Evolutionary conservation across 2,329 filamentous ascomycete species (phyloP).

Genomic region (Pleoardoris graminearum): DNA sequence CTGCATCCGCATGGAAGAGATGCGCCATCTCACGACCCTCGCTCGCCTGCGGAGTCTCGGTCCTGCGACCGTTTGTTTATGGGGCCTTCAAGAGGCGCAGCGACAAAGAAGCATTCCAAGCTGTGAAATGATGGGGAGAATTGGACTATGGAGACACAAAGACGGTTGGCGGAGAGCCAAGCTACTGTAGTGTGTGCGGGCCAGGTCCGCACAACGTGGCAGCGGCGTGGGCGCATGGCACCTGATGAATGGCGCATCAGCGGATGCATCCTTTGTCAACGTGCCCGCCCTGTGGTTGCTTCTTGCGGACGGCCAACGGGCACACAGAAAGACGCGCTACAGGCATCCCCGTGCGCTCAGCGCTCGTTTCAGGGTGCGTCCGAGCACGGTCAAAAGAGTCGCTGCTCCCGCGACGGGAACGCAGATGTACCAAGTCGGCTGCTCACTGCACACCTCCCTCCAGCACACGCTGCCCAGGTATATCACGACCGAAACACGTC

Average conservation of each 20-base stretch:
- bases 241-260: too few species aligned
- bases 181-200: background rate
- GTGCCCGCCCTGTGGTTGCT: background rate
- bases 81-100: background rate
- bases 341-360: background rate
- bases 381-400: slow-evolving; percentile 2
- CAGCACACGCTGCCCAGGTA: background rate
- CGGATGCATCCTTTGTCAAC: too few species aligned
- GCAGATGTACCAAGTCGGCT: background rate
- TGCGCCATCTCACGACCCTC: background rate
- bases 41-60: background rate
- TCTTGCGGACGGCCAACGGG: background rate
- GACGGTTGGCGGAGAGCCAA: background rate
- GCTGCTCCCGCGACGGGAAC: background rate
- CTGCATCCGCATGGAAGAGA: slow-evolving; percentile 6
- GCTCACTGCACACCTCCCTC: background rate
- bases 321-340: background rate
- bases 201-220: slow-evolving; percentile 3
- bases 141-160: too few species aligned
- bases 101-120: too few species aligned
- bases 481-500: background rate
- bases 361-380: slow-evolving; percentile 3
- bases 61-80: background rate
- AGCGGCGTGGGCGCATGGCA: background rate
- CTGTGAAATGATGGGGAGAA: too few species aligned